Evolutionary conservation across 202 grass and related monocot species (phyloP).

Genomic region (Zizania palustris): DNA sequence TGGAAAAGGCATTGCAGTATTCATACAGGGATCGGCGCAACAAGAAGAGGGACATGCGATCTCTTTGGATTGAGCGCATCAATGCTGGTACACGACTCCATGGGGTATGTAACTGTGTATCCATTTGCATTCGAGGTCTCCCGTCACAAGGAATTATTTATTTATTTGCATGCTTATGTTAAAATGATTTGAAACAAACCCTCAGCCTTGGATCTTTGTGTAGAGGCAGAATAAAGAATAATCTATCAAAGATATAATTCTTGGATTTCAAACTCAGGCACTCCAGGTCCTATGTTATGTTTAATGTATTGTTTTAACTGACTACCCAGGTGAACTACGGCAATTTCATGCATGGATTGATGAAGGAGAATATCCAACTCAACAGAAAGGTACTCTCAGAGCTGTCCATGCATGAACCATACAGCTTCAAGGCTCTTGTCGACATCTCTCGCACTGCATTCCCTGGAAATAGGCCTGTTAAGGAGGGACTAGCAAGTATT

Average conservation of each 20-base stretch:
- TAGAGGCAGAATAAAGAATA: background rate
- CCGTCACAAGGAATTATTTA: background rate
- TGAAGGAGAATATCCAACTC: conserved; percentile 90
- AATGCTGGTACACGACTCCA: conserved; percentile 85
- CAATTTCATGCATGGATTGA: conserved; percentile 92
- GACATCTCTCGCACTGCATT: conserved; percentile 71
- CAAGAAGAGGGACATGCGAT: conserved; percentile 92
- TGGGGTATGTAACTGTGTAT: conserved; percentile 66
- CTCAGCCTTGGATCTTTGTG: background rate
- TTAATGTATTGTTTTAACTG: conserved; percentile 12
- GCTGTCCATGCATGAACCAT: conserved; percentile 89
- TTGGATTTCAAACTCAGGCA: background rate
- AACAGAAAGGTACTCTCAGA: conserved; percentile 91
- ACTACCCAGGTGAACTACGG: conserved; percentile 79
- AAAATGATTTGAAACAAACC: background rate
- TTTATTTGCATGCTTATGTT: background rate
- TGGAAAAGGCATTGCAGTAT: conserved; percentile 88
- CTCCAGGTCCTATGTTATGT: background rate
- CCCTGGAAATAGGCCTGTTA: conserved; percentile 77
- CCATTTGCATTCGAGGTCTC: background rate
- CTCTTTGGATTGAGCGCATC: conserved; percentile 95
- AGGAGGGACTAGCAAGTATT: conserved; percentile 70
- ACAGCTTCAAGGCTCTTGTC: conserved; percentile 89
- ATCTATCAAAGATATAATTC: background rate
- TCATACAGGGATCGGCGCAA: conserved; percentile 87